Percentiles rank a stretch among this genome's conserved stretches.
phyloP scores from a whole-genome alignment of 106 monocot genomes.

The Acorus gramineus region DNA sequence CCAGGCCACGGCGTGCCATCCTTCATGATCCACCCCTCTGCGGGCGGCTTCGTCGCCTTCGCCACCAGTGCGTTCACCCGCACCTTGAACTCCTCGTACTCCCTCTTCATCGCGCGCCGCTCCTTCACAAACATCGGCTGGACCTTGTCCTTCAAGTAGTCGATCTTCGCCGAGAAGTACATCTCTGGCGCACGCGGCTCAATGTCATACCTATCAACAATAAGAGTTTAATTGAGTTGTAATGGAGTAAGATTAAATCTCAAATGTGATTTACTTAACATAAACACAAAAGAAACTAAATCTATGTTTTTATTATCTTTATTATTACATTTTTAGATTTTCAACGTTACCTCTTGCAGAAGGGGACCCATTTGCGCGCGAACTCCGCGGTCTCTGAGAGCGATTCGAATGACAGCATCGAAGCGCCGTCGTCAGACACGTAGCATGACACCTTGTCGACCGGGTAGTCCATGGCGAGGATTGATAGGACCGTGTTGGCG shows the following conservation, averaged over 20 bases:
- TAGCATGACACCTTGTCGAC: slow-evolving; percentile 97
- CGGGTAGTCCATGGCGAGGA: slow-evolving; percentile 89
- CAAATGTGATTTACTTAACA: too few species aligned
- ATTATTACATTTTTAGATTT: too few species aligned
- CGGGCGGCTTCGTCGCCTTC: slow-evolving; percentile 74
- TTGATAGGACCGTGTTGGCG: slow-evolving; percentile 92
- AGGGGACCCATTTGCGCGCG: slow-evolving; percentile 90
- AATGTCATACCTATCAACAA: slow-evolving; percentile 11
- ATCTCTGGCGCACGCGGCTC: slow-evolving; percentile 93
- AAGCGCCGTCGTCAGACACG: slow-evolving; percentile 92
- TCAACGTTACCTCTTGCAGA: slow-evolving; percentile 75
- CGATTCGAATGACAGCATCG: slow-evolving; percentile 96
- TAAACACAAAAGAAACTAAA: too few species aligned
- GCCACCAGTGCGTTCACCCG: slow-evolving; percentile 88
- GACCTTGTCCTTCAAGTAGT: slow-evolving; percentile 95
- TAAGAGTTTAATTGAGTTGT: too few species aligned
- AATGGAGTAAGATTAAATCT: too few species aligned
- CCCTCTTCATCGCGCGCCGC: slow-evolving; percentile 97
- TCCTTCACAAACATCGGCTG: slow-evolving; percentile 90
- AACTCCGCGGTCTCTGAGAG: slow-evolving; percentile 90
- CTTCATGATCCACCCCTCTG: slow-evolving; percentile 89
- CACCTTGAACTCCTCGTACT: slow-evolving; percentile 96
- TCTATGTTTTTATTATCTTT: too few species aligned
- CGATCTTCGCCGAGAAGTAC: slow-evolving; percentile 86
- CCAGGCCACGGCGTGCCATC: slow-evolving; percentile 94